Base-by-base conservation (phyloP, 2,329 filamentous ascomycete genomes). In the Neonectria magnoliae region DNA sequence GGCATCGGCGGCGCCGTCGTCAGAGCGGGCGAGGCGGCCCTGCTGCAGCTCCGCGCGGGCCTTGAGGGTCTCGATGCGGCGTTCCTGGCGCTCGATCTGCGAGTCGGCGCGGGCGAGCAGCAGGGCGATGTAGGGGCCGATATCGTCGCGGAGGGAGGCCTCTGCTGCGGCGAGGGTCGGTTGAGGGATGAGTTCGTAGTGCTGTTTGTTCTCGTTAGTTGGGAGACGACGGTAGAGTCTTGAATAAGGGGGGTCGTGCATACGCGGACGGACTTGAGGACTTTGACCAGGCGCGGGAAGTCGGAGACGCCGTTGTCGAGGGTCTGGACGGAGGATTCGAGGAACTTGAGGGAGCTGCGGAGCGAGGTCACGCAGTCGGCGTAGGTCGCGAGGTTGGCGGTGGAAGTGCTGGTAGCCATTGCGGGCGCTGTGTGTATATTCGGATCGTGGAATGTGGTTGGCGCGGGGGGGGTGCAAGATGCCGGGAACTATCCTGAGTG, bases 121-220 rank as follows among this genome's bases (percentile, higher is more conserved):
- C 62, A 89, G 87, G 31, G 90, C 84, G 68, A 97, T 92, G 78
- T 93, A 94, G 9, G 94, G 94, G n/a, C 91, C 90, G 71, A 97
- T 96, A 77, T 97, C 94, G 74, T 93, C 92, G 72, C 94, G 91
- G 18, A 98, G 88, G 5, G 93, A 90, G 70, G 92, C 85, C 79
- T 98, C 94, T 33, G 94, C 94, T 67, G 91, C 87, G 66, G 90
- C 90, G 48, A 98, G 88, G 56, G 92, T 92, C 13, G 91, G 88
- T 77, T 97, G 93, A 16, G 94, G 93, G 71, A 97, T 92, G 45
- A 97, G 89, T 78, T 98, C 94, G 80, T 97, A 98, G 81, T 97
- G 94, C 91, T 97, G 66, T 20, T 29, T 14, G 20, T 22, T 33
- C 41, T 56, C 53, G 31, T 57, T 59, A 56, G 51, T 11, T 11